Evolutionary conservation across 805 yeast species (phyloP).

Genomic region (Ogataea degrootiae): DNA sequence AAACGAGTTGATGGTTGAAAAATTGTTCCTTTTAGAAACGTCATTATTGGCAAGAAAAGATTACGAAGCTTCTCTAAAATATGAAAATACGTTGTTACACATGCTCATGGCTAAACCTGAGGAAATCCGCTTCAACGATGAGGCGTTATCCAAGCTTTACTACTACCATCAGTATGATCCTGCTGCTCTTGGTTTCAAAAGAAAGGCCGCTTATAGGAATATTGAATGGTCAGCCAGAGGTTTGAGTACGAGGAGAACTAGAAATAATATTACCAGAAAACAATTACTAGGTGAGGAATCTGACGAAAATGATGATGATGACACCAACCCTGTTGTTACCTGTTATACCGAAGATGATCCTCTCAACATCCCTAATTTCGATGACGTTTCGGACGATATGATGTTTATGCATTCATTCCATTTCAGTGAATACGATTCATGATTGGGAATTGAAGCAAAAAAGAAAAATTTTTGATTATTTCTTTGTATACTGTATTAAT

Average conservation of each 20-base stretch:
- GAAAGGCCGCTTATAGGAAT: background rate
- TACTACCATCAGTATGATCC: constrained; percentile 15
- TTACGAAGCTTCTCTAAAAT: constrained; percentile 18
- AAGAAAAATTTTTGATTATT: background rate
- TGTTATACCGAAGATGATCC: constrained; percentile 16
- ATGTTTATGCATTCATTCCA: constrained; percentile 14
- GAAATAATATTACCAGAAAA: background rate
- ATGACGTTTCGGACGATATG: constrained; percentile 22
- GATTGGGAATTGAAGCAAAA: background rate
- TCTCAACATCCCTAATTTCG: constrained; percentile 8
- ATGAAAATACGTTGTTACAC: constrained; percentile 23
- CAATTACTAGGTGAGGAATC: background rate
- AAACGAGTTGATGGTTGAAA: constrained; percentile 8
- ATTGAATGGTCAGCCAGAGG: background rate
- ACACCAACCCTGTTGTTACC: background rate
- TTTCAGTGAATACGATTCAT: constrained; percentile 1
- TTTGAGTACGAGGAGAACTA: background rate
- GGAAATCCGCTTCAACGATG: constrained; percentile 15
- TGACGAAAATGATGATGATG: background rate
- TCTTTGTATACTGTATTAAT: too few relatives aligned
- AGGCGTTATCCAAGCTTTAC: constrained; percentile 9
- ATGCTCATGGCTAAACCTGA: constrained; percentile 17
- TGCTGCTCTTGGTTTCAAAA: constrained; percentile 6
- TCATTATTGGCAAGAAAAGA: constrained; percentile 22
- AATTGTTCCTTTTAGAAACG: constrained; percentile 19